Evolutionary conservation across 2,329 filamentous ascomycete genomes (phyloP).

Genomic region (Fusarium duplospermum): DNA sequence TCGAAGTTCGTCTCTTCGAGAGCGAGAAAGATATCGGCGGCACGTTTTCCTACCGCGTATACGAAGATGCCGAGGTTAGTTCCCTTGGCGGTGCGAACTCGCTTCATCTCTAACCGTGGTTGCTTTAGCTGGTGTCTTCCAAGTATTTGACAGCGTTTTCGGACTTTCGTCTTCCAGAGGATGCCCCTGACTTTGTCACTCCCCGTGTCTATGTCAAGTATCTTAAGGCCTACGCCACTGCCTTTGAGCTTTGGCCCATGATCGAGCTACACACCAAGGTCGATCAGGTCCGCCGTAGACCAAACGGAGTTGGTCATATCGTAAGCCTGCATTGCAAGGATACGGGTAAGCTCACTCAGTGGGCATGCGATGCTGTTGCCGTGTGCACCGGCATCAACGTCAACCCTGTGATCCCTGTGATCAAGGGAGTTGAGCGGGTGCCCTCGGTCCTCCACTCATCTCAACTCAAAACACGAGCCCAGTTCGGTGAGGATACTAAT

Average conservation of each 20-base stretch:
- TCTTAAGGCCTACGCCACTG: constrained; percentile 53
- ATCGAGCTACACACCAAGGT: constrained; percentile 53
- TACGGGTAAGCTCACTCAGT: constrained; percentile 20
- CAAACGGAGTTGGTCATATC: constrained; percentile 16
- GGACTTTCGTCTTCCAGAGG: constrained; percentile 56
- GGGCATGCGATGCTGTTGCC: constrained; percentile 59
- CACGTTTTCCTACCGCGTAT: constrained; percentile 59
- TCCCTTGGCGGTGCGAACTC: rapidly evolving
- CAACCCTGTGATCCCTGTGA: constrained; percentile 52
- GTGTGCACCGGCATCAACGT: constrained; percentile 59
- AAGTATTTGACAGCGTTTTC: constrained; percentile 64
- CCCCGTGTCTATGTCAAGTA: constrained; percentile 56
- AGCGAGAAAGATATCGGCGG: constrained; percentile 57
- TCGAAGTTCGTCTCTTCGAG: constrained; percentile 60
- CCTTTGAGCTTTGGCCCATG: constrained; percentile 52
- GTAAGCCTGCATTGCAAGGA: constrained; percentile 19
- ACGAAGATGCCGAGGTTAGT: constrained; percentile 59
- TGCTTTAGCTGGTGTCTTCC: constrained; percentile 57
- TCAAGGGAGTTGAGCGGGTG: constrained; percentile 53
- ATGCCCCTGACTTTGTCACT: constrained; percentile 58
- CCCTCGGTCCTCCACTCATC: constrained; percentile 57
- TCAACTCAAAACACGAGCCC: constrained; percentile 53
- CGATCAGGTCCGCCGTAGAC: constrained; percentile 35
- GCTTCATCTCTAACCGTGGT: neutral
- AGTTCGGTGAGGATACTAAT: constrained; percentile 54